phyloP scores from a whole-genome alignment of 2,329 filamentous ascomycete genomes.

The Emericellopsis atlantica region DNA sequence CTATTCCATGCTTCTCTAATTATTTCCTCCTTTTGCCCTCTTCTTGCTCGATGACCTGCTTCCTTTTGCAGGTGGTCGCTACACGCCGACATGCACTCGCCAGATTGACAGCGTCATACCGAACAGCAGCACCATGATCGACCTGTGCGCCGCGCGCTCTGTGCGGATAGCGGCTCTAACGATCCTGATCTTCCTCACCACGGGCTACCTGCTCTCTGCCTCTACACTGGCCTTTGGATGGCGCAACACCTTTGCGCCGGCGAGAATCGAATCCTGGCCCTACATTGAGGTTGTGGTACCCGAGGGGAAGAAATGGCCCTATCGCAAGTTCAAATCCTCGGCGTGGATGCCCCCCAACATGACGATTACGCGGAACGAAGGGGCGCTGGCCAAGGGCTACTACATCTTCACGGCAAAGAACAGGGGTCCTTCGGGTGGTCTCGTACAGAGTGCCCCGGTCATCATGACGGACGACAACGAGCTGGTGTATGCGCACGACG shows the following conservation, averaged over 20 bases:
- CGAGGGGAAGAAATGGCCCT: conserved; percentile 6
- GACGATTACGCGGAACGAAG: conserved; percentile 6
- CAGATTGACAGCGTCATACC: too few species aligned
- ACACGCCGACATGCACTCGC: too few species aligned
- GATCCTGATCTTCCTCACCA: background rate
- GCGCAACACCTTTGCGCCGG: background rate
- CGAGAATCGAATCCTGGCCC: conserved; percentile 6
- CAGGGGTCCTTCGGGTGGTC: background rate
- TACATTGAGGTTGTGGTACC: conserved; percentile 8
- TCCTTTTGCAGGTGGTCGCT: too few species aligned
- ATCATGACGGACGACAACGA: conserved; percentile 1
- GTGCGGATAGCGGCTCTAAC: background rate
- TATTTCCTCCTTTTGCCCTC: too few species aligned
- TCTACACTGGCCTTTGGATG: background rate
- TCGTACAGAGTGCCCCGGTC: background rate
- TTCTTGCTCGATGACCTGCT: too few species aligned
- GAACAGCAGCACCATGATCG: too few species aligned
- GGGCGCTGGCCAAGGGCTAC: conserved; percentile 10
- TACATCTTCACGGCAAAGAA: conserved; percentile 10
- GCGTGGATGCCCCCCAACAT: conserved; percentile 10
- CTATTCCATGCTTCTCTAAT: too few species aligned
- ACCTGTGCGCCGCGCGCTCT: background rate
- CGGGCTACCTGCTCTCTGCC: background rate
- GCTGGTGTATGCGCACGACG: background rate
- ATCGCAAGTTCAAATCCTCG: conserved; percentile 10